These are phyloP conservation scores for Globisporangium nagaii DNA, from an alignment of 352 stramenopile species.

Conservation along the genomic window DNA sequence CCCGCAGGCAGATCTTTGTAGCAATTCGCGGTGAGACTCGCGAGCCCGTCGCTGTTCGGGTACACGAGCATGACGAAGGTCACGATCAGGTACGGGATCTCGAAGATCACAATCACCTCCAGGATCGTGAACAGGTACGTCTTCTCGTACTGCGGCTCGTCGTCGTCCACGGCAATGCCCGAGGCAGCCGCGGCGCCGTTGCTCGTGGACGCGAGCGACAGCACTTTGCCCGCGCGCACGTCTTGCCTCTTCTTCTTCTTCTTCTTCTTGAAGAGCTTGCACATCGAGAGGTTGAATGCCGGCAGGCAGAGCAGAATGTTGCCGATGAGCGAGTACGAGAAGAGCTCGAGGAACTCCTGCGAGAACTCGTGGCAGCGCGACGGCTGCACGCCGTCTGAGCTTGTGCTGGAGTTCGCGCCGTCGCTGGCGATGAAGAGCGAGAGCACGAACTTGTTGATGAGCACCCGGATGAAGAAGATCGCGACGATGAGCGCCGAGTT, in stretches of 20 bases:
- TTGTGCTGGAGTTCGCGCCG: not conserved
- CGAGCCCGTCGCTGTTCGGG: conserved; percentile 24
- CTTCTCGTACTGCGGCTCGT: conserved; percentile 56
- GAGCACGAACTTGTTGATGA: conserved; percentile 45
- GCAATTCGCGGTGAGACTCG: conserved; percentile 29
- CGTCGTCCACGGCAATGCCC: conserved; percentile 30
- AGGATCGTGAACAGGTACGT: conserved; percentile 68
- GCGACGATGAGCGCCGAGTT: conserved; percentile 67
- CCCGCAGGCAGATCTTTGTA: conserved; percentile 17
- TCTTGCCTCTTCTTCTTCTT: conserved; percentile 3
- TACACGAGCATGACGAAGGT: conserved; percentile 47
- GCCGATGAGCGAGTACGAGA: conserved; percentile 48
- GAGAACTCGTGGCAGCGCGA: conserved; percentile 43
- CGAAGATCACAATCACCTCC: conserved; percentile 70
- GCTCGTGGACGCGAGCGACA: conserved; percentile 22
- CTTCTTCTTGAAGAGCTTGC: conserved; percentile 38
- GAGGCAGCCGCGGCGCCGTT: conserved; percentile 23
- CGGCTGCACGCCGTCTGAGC: not conserved
- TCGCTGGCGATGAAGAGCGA: conserved; percentile 30
- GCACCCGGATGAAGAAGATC: conserved; percentile 38
- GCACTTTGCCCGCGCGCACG: conserved; percentile 6
- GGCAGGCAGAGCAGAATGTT: conserved; percentile 69
- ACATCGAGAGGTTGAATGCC: conserved; percentile 55
- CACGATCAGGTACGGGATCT: conserved; percentile 67
- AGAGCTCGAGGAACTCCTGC: conserved; percentile 59